A percentile compares a stretch with the other conserved stretches of the same genome.
Evolutionary conservation across 2,329 filamentous ascomycete genomes (phyloP).

Genomic region (Hortaea sp.): DNA sequence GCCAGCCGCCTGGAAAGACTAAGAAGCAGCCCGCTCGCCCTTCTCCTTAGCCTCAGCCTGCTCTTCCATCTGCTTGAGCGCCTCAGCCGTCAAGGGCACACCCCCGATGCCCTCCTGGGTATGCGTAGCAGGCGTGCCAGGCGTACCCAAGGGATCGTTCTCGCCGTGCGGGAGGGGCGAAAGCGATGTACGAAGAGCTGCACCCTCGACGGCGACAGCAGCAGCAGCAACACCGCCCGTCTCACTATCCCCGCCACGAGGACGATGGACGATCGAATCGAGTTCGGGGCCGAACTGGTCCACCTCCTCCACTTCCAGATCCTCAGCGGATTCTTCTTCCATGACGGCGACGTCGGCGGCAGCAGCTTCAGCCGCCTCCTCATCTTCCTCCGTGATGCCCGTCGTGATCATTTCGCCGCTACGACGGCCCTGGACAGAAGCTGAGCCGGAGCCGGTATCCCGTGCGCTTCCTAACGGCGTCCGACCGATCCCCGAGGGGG

Average conservation of each 20-base stretch:
- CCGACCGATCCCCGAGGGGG: conserved; percentile 14
- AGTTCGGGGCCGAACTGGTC: conserved; percentile 22
- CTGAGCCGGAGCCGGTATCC: conserved; percentile 38
- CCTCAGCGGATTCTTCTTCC: conserved; percentile 4
- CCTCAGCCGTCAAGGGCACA: conserved; percentile 21
- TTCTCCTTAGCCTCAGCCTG: background rate
- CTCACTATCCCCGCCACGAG: background rate
- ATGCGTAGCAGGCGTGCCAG: background rate
- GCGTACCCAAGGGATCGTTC: background rate
- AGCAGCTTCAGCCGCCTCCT: conserved; percentile 16
- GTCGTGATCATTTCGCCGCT: conserved; percentile 65
- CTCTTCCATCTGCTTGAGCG: conserved; percentile 18
- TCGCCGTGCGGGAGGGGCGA: background rate
- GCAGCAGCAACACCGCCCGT: background rate
- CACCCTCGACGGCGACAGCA: background rate
- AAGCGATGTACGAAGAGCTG: background rate
- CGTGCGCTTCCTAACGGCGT: background rate
- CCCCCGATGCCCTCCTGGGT: background rate
- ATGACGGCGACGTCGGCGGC: too few relatives aligned
- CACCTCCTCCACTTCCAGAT: conserved; percentile 9
- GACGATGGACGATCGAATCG: background rate
- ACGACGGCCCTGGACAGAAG: conserved; percentile 48
- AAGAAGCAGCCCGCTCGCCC: background rate
- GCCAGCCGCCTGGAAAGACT: too few relatives aligned
- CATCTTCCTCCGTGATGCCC: conserved; percentile 22